Evolutionary conservation across 345 rosid species (phyloP), one percentile per base, ranked within the genome.

Genomic region (Linum lewisii): DNA sequence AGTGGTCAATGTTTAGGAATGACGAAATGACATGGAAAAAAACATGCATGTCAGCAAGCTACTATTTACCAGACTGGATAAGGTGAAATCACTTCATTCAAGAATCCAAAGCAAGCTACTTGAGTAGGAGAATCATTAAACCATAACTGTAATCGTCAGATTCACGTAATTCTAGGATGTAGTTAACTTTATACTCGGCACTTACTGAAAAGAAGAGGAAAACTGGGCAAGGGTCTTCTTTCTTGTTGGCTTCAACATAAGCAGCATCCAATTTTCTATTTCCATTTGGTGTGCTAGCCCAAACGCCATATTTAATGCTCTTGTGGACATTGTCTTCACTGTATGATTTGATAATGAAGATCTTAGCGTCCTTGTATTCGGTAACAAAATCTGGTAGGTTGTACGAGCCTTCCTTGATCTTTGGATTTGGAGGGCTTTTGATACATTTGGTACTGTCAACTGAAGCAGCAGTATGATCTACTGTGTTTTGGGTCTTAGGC

Each of bases 301-400:
- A 91, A 36, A 88, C 82, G 50, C 82, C 79, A 63, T 92, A 92
- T 65, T 92, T 92, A 61, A 92, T 84, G 75, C 96, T 92, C 78
- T 92, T 92, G 78, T 92, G 98, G 67, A 92, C 92, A 75, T 92
- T 85, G 78, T 92, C 98, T 73, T 92, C 98, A 54, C 95, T 92
- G 77, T 86, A 92, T 2, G 98, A 92, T 78, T 92, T 92, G 72
- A 92, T 92, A 67, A 91, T 79, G 68, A 88, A 91, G 68, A 91
- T 77, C 73, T 77, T 92, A 25, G 98, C 98, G 66, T 88, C 75
- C 51, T 69, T 61, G 71, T 82, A 79, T 49, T 84, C 90, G 0
- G 81, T 75, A 44, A 74, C 68, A 63, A 92, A 88, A 44, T 85
- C 88, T 22, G 73, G 55, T 59, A 19, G 71, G 74, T 79, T 88